Conservation (phyloP, 1,284 basidiomycete genomes). For the Puccinia novopanici region DNA sequence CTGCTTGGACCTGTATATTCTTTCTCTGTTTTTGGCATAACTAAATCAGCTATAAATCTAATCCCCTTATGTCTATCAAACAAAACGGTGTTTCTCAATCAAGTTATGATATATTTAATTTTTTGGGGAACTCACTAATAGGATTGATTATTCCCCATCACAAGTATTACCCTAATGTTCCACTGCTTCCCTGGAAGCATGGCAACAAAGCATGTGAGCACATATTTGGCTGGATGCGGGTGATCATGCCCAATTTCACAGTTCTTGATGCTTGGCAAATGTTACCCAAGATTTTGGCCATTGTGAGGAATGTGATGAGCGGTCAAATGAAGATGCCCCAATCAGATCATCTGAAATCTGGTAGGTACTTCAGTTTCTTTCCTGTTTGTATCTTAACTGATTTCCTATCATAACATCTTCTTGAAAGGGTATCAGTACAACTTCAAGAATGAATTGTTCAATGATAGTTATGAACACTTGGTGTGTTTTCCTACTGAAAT, state of each 20-base stretch:
- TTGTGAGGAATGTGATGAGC: conserved; percentile 28
- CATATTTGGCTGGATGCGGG: neutral
- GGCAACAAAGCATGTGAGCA: conserved; percentile 30
- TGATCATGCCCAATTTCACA: conserved; percentile 15
- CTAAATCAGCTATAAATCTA: conserved; percentile 8
- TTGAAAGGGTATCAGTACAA: conserved; percentile 11
- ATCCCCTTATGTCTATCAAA: conserved; percentile 7
- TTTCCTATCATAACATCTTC: neutral
- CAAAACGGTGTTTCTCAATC: conserved; percentile 18
- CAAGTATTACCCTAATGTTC: neutral
- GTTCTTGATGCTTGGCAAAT: conserved; percentile 23
- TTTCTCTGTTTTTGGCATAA: conserved; percentile 23
- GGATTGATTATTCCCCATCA: conserved; percentile 26
- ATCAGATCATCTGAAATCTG: conserved; percentile 18
- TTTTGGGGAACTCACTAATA: conserved; percentile 6
- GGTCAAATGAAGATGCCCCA: conserved; percentile 32
- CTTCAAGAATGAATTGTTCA: neutral
- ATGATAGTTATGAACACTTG: conserved; percentile 24
- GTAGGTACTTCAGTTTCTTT: too few relatives aligned
- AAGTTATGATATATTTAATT: conserved; percentile 33
- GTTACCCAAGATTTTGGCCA: conserved; percentile 24
- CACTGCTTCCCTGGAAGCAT: conserved; percentile 39
- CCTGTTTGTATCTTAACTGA: too few relatives aligned
- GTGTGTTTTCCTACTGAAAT: neutral
- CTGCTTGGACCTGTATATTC: conserved; percentile 8